Evolutionary conservation across 208 protist genomes (phyloP).

Genomic region (Wallacemonas collosoma): DNA sequence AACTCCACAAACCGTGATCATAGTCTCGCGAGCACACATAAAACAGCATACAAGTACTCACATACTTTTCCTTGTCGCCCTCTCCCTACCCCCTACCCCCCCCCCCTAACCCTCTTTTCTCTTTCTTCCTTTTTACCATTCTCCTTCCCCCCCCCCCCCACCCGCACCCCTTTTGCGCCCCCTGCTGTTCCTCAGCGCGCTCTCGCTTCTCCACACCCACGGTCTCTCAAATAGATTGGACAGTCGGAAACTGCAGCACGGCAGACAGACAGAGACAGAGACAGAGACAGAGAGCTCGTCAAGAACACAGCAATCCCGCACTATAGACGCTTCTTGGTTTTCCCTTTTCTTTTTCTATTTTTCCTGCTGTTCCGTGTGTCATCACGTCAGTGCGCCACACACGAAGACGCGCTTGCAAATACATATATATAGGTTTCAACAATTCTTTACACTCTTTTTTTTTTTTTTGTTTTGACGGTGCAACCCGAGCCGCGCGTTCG

Average conservation of each 20-base stretch:
- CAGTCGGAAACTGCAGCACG: no score
- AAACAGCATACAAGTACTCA: no score
- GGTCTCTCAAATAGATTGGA: not conserved
- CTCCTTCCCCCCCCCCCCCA: not conserved
- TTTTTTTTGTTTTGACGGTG: no score
- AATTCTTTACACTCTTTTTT: no score
- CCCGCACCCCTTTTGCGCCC: not conserved
- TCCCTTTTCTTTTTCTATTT: conserved; percentile 20
- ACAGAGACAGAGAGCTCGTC: not conserved
- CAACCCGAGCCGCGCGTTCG: no score
- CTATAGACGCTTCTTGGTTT: conserved; percentile 14
- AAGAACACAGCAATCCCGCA: not conserved
- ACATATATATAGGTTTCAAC: no score
- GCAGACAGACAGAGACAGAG: no score
- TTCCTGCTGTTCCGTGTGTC: not conserved
- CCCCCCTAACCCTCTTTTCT: not conserved
- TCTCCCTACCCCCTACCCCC: no score
- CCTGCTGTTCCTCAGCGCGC: not conserved
- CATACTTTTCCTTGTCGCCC: no score
- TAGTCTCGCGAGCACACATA: no score
- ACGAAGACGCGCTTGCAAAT: no score
- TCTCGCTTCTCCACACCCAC: not conserved
- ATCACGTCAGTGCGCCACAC: not conserved
- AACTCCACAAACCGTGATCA: no score
- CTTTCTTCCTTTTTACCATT: conserved; percentile 20